These are phyloP conservation scores for Pseudonitzschia multistriata DNA, from an alignment of 108 stramenopile genomes.

Conservation along the genomic window DNA sequence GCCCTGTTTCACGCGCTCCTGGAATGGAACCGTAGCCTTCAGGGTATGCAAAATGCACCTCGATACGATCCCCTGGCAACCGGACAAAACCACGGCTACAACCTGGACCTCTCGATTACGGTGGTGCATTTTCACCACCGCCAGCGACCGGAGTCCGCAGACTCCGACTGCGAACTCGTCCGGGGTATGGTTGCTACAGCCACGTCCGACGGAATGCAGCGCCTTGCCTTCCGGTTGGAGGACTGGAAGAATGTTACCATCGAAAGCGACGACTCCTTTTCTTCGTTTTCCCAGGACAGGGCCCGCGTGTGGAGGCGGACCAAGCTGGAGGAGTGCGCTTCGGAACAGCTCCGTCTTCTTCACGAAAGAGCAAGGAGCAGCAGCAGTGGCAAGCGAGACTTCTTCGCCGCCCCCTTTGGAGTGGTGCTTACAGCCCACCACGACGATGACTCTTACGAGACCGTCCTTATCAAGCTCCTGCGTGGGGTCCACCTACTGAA, in stretches of 20 bases:
- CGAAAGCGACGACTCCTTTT: neutral
- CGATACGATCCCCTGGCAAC: neutral
- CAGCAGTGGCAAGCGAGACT: neutral
- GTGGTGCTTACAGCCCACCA: slow-evolving; percentile 85
- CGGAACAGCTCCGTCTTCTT: neutral
- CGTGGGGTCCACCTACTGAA: slow-evolving; percentile 82
- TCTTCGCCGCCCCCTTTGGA: slow-evolving; percentile 28
- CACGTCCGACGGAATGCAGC: neutral
- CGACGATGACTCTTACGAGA: slow-evolving; percentile 79
- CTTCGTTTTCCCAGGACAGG: slow-evolving; percentile 71
- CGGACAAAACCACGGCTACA: neutral
- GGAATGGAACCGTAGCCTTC: slow-evolving; percentile 27
- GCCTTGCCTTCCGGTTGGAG: neutral
- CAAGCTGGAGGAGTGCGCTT: slow-evolving; percentile 32
- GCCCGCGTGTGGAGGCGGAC: slow-evolving; percentile 78
- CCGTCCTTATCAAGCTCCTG: slow-evolving; percentile 75
- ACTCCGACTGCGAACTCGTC: slow-evolving; percentile 65
- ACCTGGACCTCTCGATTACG: slow-evolving; percentile 45
- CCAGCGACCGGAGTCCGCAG: slow-evolving; percentile 67
- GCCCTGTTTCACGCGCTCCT: slow-evolving; percentile 72
- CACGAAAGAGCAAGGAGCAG: neutral
- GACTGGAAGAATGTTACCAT: neutral
- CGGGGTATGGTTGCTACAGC: slow-evolving; percentile 38
- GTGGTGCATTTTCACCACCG: slow-evolving; percentile 87
- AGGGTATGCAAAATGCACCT: too few relatives aligned